phyloP scores from a whole-genome alignment of 306 rosid species.

The Corylus americana region DNA sequence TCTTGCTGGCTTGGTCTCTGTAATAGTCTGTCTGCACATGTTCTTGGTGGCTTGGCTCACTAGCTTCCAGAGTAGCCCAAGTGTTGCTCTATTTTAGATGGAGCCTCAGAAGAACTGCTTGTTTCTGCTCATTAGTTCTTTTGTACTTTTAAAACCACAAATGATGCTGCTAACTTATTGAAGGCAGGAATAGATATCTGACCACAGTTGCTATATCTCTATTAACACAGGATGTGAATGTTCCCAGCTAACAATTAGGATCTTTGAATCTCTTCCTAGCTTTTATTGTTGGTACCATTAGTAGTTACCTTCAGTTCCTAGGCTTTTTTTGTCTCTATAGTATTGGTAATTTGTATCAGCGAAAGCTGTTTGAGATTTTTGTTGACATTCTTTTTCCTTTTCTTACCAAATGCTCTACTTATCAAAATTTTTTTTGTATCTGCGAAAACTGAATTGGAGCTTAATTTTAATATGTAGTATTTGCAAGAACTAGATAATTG shows the following conservation, averaged over 20 bases:
- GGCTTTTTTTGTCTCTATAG: neutral
- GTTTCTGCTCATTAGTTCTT: neutral
- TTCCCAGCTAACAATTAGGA: neutral
- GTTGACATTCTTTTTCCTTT: no score
- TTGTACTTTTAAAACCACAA: neutral
- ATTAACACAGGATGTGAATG: neutral
- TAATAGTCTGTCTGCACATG: neutral
- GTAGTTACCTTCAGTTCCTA: conserved; percentile 1
- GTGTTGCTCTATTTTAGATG: neutral
- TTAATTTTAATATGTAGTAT: neutral
- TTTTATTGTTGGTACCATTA: neutral
- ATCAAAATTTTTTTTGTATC: neutral
- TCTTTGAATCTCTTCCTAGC: neutral
- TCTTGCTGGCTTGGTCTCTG: neutral
- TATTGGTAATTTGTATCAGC: neutral
- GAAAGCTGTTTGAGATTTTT: no score
- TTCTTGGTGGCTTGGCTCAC: neutral
- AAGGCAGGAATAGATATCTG: neutral
- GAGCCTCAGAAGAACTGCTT: neutral
- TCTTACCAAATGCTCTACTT: no score
- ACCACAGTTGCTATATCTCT: neutral
- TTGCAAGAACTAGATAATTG: neutral
- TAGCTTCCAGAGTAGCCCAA: neutral
- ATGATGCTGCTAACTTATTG: neutral
- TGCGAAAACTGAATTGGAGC: neutral